These are phyloP conservation scores for Globisporangium iwayamae DNA, from an alignment of 352 stramenopile species.

Conservation along the genomic window DNA sequence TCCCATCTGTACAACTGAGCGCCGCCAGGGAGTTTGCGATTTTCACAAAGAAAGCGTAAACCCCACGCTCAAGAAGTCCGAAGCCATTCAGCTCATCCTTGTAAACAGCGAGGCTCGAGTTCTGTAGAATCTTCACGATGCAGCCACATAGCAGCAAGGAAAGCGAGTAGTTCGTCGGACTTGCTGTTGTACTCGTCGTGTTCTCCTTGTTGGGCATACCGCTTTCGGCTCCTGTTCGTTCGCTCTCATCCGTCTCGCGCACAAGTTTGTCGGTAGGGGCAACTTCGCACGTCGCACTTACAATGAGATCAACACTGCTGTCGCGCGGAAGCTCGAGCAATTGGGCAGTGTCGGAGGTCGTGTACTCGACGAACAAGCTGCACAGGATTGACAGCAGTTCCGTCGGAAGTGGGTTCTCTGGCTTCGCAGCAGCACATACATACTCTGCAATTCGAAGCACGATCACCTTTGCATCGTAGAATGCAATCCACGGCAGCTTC, in stretches of 20 bases:
- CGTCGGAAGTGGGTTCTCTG: constrained; percentile 37
- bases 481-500: constrained; percentile 50
- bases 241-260: neutral
- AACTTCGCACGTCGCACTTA: neutral
- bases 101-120: constrained; percentile 29
- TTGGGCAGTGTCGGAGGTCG: constrained; percentile 24
- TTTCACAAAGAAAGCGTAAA: constrained; percentile 51
- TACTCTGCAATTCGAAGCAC: constrained; percentile 79
- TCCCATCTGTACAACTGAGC: constrained; percentile 13
- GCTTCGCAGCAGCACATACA: constrained; percentile 50
- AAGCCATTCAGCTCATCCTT: constrained; percentile 49
- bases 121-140: constrained; percentile 59
- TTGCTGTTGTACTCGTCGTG: neutral
- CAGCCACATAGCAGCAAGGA: constrained; percentile 52
- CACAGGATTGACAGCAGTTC: constrained; percentile 66
- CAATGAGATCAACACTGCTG: neutral
- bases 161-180: constrained; percentile 9
- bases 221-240: neutral
- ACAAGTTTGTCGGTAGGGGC: neutral
- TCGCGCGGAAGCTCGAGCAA: constrained; percentile 17
- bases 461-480: constrained; percentile 60
- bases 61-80: constrained; percentile 58
- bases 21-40: constrained; percentile 37
- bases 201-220: neutral
- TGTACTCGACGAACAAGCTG: constrained; percentile 58